Evolutionary conservation across 345 rosid species (phyloP).

Genomic region (Balakata baccata): DNA sequence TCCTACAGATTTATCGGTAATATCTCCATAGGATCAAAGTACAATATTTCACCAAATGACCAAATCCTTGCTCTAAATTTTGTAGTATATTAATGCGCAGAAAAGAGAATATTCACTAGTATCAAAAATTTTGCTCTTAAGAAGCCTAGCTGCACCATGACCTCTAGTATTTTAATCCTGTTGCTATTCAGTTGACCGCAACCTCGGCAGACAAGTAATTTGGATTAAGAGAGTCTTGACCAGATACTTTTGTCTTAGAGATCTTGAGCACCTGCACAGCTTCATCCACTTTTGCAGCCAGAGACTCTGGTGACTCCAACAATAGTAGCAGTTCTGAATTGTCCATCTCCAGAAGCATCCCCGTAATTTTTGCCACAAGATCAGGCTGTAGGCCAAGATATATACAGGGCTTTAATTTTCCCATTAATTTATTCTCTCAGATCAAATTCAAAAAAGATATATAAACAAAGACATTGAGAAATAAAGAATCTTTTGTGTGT

Average conservation of each 20-base stretch:
- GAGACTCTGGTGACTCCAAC: constrained; percentile 56
- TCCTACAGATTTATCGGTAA: background rate
- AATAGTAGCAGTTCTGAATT: constrained; percentile 56
- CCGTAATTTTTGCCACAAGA: constrained; percentile 69
- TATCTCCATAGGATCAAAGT: background rate
- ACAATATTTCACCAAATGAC: background rate
- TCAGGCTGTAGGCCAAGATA: constrained; percentile 51
- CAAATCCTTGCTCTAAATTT: background rate
- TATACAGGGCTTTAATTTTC: background rate
- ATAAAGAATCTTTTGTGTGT: background rate
- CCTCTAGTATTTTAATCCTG: background rate
- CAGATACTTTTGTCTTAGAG: constrained; percentile 41
- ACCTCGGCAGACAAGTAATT: constrained; percentile 52
- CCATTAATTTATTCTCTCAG: background rate
- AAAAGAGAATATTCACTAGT: constrained; percentile 1
- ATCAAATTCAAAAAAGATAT: background rate
- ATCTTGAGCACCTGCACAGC: constrained; percentile 64
- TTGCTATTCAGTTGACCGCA: constrained; percentile 45
- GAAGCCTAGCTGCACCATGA: constrained; percentile 8
- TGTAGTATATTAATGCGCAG: background rate
- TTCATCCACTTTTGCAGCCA: constrained; percentile 62
- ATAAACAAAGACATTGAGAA: background rate
- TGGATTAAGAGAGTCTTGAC: constrained; percentile 31
- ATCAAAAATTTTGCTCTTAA: constrained; percentile 8
- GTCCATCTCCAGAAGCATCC: constrained; percentile 82